A percentile compares a stretch with the other conserved stretches of the same genome.
Evolutionary conservation across 352 stramenopile genomes (phyloP).

Genomic region (Globisporangium nodosum): DNA sequence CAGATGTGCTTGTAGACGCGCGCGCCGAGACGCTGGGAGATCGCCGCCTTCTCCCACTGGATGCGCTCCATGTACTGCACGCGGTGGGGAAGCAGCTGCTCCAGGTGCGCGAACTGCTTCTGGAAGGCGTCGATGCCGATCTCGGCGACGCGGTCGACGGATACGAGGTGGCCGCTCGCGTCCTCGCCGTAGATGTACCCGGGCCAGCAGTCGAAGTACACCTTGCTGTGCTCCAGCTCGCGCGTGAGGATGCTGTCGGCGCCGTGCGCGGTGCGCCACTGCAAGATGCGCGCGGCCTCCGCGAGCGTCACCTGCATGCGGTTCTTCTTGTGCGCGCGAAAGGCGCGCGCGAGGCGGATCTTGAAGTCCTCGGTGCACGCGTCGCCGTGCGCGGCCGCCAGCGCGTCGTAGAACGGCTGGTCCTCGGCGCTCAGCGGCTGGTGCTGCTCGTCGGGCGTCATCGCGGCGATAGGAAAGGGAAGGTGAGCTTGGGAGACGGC

Average conservation of each 20-base stretch:
- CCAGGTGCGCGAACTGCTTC: slow-evolving; percentile 46
- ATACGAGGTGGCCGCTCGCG: slow-evolving; percentile 61
- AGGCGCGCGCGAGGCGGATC: slow-evolving; percentile 55
- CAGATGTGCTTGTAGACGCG: slow-evolving; percentile 83
- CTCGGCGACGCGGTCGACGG: slow-evolving; percentile 56
- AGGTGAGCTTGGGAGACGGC: neutral
- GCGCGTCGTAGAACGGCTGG: slow-evolving; percentile 49
- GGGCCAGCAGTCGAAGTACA: slow-evolving; percentile 67
- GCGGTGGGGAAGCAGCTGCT: slow-evolving; percentile 56
- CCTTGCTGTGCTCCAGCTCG: slow-evolving; percentile 47
- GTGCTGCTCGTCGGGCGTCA: slow-evolving; percentile 40
- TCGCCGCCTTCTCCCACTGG: slow-evolving; percentile 69
- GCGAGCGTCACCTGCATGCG: slow-evolving; percentile 54
- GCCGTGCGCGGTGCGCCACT: slow-evolving; percentile 38
- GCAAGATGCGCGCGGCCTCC: slow-evolving; percentile 59
- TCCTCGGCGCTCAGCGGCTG: slow-evolving; percentile 42
- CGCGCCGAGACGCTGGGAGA: slow-evolving; percentile 52
- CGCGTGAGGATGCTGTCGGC: slow-evolving; percentile 44
- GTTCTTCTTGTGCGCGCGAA: slow-evolving; percentile 60
- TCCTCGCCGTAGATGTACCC: slow-evolving; percentile 68
- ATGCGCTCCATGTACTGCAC: slow-evolving; percentile 78
- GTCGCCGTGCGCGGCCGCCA: slow-evolving; percentile 51
- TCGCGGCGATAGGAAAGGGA: slow-evolving; percentile 1
- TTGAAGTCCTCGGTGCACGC: slow-evolving; percentile 51
- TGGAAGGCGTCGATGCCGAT: slow-evolving; percentile 61